phyloP scores from a whole-genome alignment of 106 monocot genomes.

The Amphibolis antarctica region DNA sequence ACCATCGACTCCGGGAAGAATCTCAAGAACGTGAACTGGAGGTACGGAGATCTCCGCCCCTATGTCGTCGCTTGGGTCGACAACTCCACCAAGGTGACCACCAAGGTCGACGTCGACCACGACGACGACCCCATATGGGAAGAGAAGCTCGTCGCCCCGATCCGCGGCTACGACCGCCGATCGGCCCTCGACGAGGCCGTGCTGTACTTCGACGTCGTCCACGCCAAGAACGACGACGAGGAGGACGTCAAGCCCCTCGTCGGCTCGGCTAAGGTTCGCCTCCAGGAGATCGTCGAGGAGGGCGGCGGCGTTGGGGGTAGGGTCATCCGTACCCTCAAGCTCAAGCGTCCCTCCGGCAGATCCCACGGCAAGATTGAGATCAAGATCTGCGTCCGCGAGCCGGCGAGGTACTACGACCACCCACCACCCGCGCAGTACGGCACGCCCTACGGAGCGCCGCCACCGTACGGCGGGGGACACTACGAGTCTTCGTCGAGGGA shows the following conservation, averaged over 20 bases:
- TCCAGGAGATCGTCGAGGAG: constrained; percentile 55
- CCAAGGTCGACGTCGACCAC: constrained; percentile 42
- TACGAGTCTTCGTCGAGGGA: constrained; percentile 7
- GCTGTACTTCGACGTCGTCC: constrained; percentile 68
- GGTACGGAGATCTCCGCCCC: constrained; percentile 43
- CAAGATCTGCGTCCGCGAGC: constrained; percentile 39
- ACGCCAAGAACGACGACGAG: constrained; percentile 32
- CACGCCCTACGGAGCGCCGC: constrained; percentile 7
- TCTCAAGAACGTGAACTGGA: constrained; percentile 89
- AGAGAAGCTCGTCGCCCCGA: constrained; percentile 37
- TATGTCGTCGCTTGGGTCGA: constrained; percentile 74
- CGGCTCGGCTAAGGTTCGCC: constrained; percentile 61
- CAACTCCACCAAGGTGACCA: constrained; percentile 42
- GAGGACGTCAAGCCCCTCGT: constrained; percentile 62
- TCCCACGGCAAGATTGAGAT: constrained; percentile 51
- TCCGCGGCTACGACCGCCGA: constrained; percentile 13
- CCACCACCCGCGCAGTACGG: constrained; percentile 5
- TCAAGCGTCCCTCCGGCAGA: constrained; percentile 71
- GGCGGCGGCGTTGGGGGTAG: constrained; percentile 34
- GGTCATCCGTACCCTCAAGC: constrained; percentile 24
- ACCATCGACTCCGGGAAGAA: constrained; percentile 42
- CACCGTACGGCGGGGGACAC: not conserved
- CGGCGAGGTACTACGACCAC: constrained; percentile 24
- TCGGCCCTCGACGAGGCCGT: constrained; percentile 24
- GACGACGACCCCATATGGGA: constrained; percentile 52